Percentiles rank a stretch among this genome's conserved stretches.
Evolutionary conservation across 352 stramenopile species (phyloP).

Genomic region (Thraustotheca clavata): DNA sequence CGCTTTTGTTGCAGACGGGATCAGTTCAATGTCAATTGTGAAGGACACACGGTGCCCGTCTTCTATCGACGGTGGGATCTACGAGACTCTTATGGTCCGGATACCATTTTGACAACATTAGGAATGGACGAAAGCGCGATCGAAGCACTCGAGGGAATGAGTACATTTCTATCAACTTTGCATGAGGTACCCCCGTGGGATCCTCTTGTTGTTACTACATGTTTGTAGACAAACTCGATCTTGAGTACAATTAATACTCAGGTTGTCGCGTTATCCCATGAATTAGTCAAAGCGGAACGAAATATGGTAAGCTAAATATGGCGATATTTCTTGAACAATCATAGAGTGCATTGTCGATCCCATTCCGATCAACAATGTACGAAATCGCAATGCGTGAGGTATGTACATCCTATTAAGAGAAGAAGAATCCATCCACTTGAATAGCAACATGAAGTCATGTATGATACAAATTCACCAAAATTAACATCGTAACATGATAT

Average conservation of each 20-base stretch:
- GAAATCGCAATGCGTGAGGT: conserved; percentile 20
- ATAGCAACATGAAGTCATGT: background rate
- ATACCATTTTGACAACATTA: background rate
- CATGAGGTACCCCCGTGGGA: conserved; percentile 2
- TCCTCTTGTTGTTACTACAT: background rate
- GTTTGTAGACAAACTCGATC: conserved; percentile 14
- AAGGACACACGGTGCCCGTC: conserved; percentile 1
- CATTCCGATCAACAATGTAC: conserved; percentile 21
- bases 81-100: too few species aligned
- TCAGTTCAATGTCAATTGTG: background rate
- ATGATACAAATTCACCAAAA: conserved; percentile 7
- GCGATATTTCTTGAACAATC: background rate
- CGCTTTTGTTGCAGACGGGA: too few species aligned
- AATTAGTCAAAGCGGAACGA: conserved; percentile 16
- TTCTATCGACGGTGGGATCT: too few species aligned
- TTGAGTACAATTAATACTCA: conserved; percentile 18
- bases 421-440: background rate
- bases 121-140: conserved; percentile 15
- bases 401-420: background rate
- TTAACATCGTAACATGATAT: too few species aligned
- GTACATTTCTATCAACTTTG: conserved; percentile 9
- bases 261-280: conserved; percentile 15
- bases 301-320: background rate
- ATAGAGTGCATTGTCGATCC: conserved; percentile 21
- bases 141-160: conserved; percentile 18